Evolutionary conservation across 768 basidiomycete genomes (phyloP), one percentile per base, ranked within the genome.

Genomic region (Agrocybe chaxingu): DNA sequence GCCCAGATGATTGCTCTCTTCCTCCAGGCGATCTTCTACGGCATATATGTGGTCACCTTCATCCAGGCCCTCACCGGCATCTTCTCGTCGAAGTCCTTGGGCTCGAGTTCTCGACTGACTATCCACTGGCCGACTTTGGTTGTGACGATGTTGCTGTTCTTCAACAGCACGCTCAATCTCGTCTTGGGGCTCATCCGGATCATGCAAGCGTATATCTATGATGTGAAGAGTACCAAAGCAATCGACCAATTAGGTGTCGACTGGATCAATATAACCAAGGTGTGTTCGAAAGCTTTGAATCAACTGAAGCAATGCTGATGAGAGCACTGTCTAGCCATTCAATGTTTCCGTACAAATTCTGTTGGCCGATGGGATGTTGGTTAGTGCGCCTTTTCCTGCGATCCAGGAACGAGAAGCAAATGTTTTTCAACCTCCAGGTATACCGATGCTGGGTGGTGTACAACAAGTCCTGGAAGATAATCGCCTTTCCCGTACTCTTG

Each of bases 381-480:
- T 47, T 6, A 8, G 36, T 37, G 7, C 3, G 36, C 7, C 37
- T 41, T 19, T 2, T 13, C 9, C 3, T 16, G 7, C 3, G 9
- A 19, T 3, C 24, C 5, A 24, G 24, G 3, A 24, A 24, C 24
- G 24, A 24, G 24, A 5, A 24, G 3, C 5, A 24, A 24, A 24
- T 24, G 24, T 3, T 24, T 24, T 24, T 24, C 24, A 24, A 24
- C 24, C 24, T 24, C 3, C 36, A 58, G 61, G 42, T 57, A 5
- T 56, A 54, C 34, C 54, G 57, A 7, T 57, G 57, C n/a, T 60
- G 61, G 61, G 47, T 58, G 19, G 48, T 60, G 16, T 58, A 51
- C 42, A 42, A 48, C 24, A 56, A 38, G 29, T 52, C 50, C 19
- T 45, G 41, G 3, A 18, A 48, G 29, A 49, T 52, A 5, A 34